Conservation (phyloP, 495 filamentous ascomycete genomes). For the Halenospora varia region DNA sequence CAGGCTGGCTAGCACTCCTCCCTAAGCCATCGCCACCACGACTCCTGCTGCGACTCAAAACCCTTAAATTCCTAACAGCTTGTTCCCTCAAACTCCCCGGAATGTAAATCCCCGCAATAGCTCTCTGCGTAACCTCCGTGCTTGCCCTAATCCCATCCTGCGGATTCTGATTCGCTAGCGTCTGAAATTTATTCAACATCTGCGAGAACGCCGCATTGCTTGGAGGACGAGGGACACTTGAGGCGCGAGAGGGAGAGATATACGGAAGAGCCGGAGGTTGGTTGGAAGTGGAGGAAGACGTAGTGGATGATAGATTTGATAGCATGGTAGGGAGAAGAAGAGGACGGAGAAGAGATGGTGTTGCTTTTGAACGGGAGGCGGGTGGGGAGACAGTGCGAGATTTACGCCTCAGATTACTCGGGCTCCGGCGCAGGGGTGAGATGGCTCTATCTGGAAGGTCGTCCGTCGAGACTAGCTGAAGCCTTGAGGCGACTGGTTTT, state of each 20-base stretch:
- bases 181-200: conserved; percentile 1
- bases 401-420: too few relatives aligned
- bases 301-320: too few relatives aligned
- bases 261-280: background rate
- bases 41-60: too few relatives aligned
- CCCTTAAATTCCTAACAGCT: conserved; percentile 10
- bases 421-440: too few relatives aligned
- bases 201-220: conserved; percentile 4
- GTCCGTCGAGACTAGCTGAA: too few relatives aligned
- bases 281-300: background rate
- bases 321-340: too few relatives aligned
- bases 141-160: background rate
- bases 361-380: too few relatives aligned
- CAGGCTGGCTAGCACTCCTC: too few relatives aligned
- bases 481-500: background rate
- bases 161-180: background rate
- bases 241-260: background rate
- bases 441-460: too few relatives aligned
- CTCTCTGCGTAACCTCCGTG: conserved; percentile 8
- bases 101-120: conserved; percentile 9
- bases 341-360: too few relatives aligned
- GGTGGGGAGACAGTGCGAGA: too few relatives aligned
- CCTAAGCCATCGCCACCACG: too few relatives aligned
- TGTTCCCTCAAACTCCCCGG: conserved; percentile 15
- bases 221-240: background rate